Conservation (phyloP, 2,329 filamentous ascomycete genomes). For the Hawksworthiomyces lignivorus region DNA sequence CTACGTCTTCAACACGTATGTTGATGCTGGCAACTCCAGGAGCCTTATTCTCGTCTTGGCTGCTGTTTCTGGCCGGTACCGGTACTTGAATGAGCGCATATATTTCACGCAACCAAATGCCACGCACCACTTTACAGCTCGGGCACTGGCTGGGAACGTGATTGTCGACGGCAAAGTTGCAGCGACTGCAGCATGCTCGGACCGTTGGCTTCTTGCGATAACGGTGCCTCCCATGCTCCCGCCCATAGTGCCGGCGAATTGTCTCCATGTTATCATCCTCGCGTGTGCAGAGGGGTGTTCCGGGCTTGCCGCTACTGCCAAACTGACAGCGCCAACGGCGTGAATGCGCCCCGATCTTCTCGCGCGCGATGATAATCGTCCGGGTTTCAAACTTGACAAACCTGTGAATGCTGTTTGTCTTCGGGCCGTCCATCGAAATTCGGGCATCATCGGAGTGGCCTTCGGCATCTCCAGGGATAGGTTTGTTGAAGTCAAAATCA, state of each 20-base stretch:
- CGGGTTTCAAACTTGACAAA: constrained; percentile 11
- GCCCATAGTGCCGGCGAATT: constrained; percentile 16
- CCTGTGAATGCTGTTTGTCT: no score
- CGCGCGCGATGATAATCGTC: constrained; percentile 9
- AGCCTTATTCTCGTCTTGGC: no score
- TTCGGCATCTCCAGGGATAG: no score
- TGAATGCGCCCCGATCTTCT: constrained; percentile 7
- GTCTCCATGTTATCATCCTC: constrained; percentile 15
- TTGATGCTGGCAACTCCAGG: no score
- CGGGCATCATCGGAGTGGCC: no score
- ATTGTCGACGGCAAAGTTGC: background rate
- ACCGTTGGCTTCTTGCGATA: constrained; percentile 9
- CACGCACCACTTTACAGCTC: background rate
- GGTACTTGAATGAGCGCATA: constrained; percentile 12
- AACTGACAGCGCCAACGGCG: constrained; percentile 15
- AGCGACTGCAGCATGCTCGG: constrained; percentile 9
- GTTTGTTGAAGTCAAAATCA: constrained; percentile 2
- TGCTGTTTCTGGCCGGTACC: background rate
- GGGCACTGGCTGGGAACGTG: constrained; percentile 7
- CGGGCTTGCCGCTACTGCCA: constrained; percentile 5
- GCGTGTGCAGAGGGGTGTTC: constrained; percentile 10
- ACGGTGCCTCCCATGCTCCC: constrained; percentile 15
- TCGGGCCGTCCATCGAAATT: no score
- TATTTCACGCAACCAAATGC: constrained; percentile 13
- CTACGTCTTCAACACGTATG: no score